A percentile compares a stretch with the other conserved stretches of the same genome.
Evolutionary conservation across 2,329 filamentous ascomycete species (phyloP).

Genomic region (Aureobasidium sp.): DNA sequence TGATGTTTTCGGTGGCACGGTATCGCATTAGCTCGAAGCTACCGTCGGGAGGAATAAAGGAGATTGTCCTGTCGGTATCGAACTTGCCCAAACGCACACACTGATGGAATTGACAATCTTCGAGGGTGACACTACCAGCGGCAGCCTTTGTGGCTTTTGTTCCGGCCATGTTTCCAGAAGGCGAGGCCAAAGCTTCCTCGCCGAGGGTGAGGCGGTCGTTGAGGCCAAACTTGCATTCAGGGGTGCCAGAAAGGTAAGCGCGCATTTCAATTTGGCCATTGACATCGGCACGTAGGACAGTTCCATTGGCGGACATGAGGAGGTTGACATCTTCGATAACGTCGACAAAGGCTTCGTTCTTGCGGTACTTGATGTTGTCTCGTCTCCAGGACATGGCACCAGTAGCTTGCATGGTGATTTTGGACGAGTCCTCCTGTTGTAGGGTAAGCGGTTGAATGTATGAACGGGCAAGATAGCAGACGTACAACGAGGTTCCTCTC

Average conservation of each 20-base stretch:
- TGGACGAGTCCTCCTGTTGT: constrained; percentile 71
- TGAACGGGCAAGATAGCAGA: constrained; percentile 40
- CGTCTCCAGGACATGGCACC: constrained; percentile 95
- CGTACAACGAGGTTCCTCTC: constrained; percentile 43
- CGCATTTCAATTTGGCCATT: constrained; percentile 98
- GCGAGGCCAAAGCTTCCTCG: constrained; percentile 49
- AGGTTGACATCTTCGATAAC: constrained; percentile 99
- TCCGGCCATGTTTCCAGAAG: constrained; percentile 68
- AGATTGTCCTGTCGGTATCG: constrained; percentile 92
- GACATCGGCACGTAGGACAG: constrained; percentile 89
- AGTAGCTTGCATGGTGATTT: constrained; percentile 98
- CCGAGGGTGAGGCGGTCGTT: constrained; percentile 95
- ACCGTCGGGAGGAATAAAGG: constrained; percentile 91
- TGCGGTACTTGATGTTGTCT: constrained; percentile 96
- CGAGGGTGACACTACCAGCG: constrained; percentile 87
- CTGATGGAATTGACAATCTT: constrained; percentile 98
- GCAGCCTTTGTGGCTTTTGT: constrained; percentile 92
- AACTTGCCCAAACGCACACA: constrained; percentile 97
- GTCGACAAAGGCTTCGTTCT: constrained; percentile 98
- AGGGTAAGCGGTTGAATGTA: constrained; percentile 8
- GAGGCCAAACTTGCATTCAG: constrained; percentile 97
- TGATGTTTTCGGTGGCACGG: constrained; percentile 96
- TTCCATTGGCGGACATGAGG: constrained; percentile 96
- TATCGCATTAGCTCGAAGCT: constrained; percentile 99
- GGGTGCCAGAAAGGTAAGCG: constrained; percentile 90